A percentile compares a stretch with the other conserved stretches of the same genome.
These are phyloP conservation scores for Paralagenidium karlingii DNA, from an alignment of 352 stramenopile species.

Conservation along the genomic window DNA sequence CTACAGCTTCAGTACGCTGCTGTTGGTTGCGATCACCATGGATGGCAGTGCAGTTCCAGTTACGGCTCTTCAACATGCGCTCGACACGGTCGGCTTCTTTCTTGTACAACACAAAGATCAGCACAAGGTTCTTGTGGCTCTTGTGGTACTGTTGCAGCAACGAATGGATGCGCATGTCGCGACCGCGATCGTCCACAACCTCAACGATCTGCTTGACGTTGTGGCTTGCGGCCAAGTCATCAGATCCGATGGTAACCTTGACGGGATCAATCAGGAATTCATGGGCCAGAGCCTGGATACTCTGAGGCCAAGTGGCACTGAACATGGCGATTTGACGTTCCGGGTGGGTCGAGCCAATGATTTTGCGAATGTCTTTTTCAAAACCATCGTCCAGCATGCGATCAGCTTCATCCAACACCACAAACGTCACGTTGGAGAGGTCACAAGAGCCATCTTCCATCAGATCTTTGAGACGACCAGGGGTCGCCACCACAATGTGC, in stretches of 20 bases:
- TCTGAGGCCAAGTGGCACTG: conserved; percentile 93
- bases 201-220: conserved; percentile 93
- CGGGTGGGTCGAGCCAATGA: conserved; percentile 66
- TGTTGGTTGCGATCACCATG: conserved; percentile 94
- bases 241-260: conserved; percentile 89
- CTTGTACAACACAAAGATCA: conserved; percentile 99
- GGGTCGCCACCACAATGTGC: conserved; percentile 93
- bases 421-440: conserved; percentile 82
- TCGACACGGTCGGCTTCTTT: conserved; percentile 96
- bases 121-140: conserved; percentile 84
- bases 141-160: conserved; percentile 91
- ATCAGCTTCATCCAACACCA: conserved; percentile 96
- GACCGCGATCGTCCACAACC: conserved; percentile 87
- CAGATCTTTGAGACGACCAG: conserved; percentile 90
- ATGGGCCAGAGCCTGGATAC: conserved; percentile 92
- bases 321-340: conserved; percentile 97
- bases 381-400: conserved; percentile 92
- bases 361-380: conserved; percentile 88
- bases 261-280: conserved; percentile 92
- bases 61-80: conserved; percentile 82
- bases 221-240: conserved; percentile 92
- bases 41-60: conserved; percentile 91
- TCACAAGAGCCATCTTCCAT: conserved; percentile 76
- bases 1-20: conserved; percentile 83
- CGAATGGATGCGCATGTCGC: conserved; percentile 77